Evolutionary conservation across 768 basidiomycete species (phyloP).

Genomic region (Tulasnella sp.): DNA sequence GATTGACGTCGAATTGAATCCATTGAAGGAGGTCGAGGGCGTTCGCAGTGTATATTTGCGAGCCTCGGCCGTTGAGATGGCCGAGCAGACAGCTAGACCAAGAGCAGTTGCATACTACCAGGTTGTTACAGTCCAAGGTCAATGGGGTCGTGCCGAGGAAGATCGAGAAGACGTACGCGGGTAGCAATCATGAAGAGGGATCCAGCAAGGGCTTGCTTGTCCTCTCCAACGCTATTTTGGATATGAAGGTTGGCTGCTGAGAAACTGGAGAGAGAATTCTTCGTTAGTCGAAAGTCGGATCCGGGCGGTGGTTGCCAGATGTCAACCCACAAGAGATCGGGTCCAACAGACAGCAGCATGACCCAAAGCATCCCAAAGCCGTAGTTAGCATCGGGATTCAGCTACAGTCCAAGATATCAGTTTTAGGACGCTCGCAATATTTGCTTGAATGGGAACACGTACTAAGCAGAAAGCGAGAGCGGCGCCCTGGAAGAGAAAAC

Average conservation of each 20-base stretch:
- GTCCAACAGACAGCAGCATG: conserved; percentile 7
- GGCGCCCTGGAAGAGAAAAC: background rate
- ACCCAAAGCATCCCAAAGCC: conserved; percentile 18
- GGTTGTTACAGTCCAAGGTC: background rate
- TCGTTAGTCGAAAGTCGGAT: background rate
- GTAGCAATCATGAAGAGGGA: conserved; percentile 12
- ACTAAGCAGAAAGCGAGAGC: conserved; percentile 5
- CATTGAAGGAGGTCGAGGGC: background rate
- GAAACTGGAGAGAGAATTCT: background rate
- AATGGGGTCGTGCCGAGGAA: background rate
- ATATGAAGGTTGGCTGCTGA: conserved; percentile 15
- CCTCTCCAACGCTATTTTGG: conserved; percentile 16
- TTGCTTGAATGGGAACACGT: background rate
- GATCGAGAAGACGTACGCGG: background rate
- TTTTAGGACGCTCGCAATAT: background rate
- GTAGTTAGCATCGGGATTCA: conserved; percentile 4
- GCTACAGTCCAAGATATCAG: background rate
- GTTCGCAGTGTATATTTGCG: background rate
- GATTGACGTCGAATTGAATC: background rate
- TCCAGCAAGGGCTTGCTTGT: conserved; percentile 15
- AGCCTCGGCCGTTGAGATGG: conserved; percentile 2
- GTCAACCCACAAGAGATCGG: conserved; percentile 11
- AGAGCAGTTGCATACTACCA: conserved; percentile 8
- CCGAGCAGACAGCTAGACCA: conserved; percentile 15
- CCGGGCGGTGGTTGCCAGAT: background rate